Conservation (phyloP, 2,329 filamentous ascomycete species). For the Chaetomium globosum region DNA sequence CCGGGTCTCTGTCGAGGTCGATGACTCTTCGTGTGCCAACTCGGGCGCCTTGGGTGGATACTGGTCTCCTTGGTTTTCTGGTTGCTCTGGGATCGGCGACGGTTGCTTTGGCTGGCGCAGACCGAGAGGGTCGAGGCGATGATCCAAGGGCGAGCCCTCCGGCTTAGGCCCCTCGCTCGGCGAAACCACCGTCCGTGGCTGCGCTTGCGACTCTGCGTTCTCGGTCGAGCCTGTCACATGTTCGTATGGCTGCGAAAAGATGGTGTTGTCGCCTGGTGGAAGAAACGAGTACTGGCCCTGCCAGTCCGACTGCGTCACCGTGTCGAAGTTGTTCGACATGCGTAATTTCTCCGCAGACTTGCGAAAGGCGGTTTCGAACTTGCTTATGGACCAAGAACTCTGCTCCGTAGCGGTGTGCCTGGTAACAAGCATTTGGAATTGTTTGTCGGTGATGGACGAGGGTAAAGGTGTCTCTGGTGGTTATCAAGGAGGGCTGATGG, state of each 20-base stretch:
- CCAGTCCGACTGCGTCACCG: slow-evolving; percentile 59
- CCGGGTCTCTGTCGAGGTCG: slow-evolving; percentile 47
- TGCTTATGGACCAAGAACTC: slow-evolving; percentile 58
- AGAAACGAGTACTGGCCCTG: slow-evolving; percentile 58
- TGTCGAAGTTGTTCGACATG: slow-evolving; percentile 61
- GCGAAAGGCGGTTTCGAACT: slow-evolving; percentile 52
- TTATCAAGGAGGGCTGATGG: slow-evolving; percentile 15
- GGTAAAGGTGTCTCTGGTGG: slow-evolving; percentile 26
- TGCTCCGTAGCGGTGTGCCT: slow-evolving; percentile 57
- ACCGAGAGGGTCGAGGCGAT: slow-evolving; percentile 48
- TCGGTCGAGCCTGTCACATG: slow-evolving; percentile 45
- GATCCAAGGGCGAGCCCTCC: slow-evolving; percentile 43
- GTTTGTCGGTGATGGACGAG: slow-evolving; percentile 26
- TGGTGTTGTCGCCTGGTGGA: slow-evolving; percentile 49
- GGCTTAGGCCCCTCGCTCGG: slow-evolving; percentile 62
- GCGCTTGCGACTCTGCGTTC: slow-evolving; percentile 45
- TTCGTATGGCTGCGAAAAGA: slow-evolving; percentile 52
- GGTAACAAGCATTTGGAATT: slow-evolving; percentile 59
- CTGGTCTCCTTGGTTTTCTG: slow-evolving; percentile 40
- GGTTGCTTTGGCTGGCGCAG: slow-evolving; percentile 48
- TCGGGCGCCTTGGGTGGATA: slow-evolving; percentile 46
- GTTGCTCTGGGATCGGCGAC: slow-evolving; percentile 45
- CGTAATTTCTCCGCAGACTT: slow-evolving; percentile 52
- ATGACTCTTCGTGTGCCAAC: slow-evolving; percentile 45
- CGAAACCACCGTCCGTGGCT: slow-evolving; percentile 45